phyloP scores from a whole-genome alignment of 148 eudicot genomes.

The Fagopyrum tataricum region DNA sequence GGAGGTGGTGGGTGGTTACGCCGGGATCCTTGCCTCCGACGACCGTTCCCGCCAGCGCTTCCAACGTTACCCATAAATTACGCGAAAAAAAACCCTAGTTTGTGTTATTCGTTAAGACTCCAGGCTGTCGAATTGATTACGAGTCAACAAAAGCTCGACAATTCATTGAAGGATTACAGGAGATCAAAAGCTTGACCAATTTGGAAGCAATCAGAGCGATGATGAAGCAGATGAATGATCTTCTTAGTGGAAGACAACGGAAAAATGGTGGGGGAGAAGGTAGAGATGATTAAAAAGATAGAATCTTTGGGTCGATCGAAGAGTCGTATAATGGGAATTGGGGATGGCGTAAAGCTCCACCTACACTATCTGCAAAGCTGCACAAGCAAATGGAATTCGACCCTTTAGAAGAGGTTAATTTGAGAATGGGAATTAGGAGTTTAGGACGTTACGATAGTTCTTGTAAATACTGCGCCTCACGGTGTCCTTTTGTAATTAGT shows the following conservation, averaged over 20 bases:
- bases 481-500: too few species aligned
- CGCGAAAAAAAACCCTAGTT: background rate
- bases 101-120: background rate
- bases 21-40: conserved; percentile 35
- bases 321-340: conserved; percentile 15
- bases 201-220: background rate
- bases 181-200: background rate
- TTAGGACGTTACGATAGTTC: too few species aligned
- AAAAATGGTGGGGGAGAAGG: conserved; percentile 8
- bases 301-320: conserved; percentile 20
- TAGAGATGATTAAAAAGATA: background rate
- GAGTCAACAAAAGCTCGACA: background rate
- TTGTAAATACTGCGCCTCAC: too few species aligned
- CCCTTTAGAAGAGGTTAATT: too few species aligned
- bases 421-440: too few species aligned
- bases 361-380: conserved; percentile 9
- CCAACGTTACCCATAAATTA: conserved; percentile 56
- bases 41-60: conserved; percentile 42
- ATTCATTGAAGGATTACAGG: background rate
- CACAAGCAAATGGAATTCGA: background rate
- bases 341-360: conserved; percentile 20
- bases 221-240: background rate
- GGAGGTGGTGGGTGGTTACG: conserved; percentile 33
- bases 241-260: conserved; percentile 4
- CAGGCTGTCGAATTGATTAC: background rate